phyloP scores from a whole-genome alignment of 2,329 filamentous ascomycete species.

The Exophiala spinifera region DNA sequence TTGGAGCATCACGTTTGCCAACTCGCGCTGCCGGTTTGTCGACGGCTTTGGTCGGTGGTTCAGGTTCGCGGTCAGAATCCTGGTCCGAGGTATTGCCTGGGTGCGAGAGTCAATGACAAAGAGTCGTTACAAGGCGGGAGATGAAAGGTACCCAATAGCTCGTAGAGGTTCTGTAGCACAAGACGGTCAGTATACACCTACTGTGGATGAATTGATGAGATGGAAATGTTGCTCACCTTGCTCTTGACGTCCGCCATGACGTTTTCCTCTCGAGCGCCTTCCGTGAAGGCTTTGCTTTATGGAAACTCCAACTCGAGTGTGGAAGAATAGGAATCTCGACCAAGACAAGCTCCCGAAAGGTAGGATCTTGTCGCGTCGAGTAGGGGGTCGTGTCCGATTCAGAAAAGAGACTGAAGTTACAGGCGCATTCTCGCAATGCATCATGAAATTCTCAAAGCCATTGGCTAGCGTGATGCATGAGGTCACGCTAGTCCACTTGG shows the following conservation, averaged over 20 bases:
- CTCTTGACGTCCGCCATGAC: constrained; percentile 54
- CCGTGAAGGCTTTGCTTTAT: constrained; percentile 47
- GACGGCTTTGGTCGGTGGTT: constrained; percentile 80
- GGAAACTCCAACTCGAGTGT: constrained; percentile 45
- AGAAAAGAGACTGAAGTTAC: constrained; percentile 4
- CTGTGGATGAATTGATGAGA: not conserved
- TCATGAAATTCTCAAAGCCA: constrained; percentile 5
- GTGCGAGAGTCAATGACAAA: constrained; percentile 20
- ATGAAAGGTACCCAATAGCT: constrained; percentile 79
- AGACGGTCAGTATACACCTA: constrained; percentile 11
- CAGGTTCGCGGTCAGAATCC: constrained; percentile 70
- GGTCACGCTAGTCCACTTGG: not conserved
- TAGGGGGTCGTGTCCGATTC: constrained; percentile 20
- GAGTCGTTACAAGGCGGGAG: constrained; percentile 24
- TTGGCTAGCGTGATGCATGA: not conserved
- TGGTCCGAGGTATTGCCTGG: constrained; percentile 68
- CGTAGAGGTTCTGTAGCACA: constrained; percentile 79
- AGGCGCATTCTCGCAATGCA: constrained; percentile 1
- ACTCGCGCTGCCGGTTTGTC: constrained; percentile 76
- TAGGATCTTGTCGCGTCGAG: constrained; percentile 28
- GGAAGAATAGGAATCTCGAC: constrained; percentile 23
- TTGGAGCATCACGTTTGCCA: constrained; percentile 83
- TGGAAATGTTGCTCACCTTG: constrained; percentile 41
- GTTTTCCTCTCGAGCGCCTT: constrained; percentile 49
- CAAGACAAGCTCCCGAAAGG: constrained; percentile 25